Percentiles rank a stretch among this genome's conserved stretches.
These are phyloP conservation scores for Graphilbum ipis-grandicollis DNA, from an alignment of 2,329 filamentous ascomycete genomes.

Conservation along the genomic window DNA sequence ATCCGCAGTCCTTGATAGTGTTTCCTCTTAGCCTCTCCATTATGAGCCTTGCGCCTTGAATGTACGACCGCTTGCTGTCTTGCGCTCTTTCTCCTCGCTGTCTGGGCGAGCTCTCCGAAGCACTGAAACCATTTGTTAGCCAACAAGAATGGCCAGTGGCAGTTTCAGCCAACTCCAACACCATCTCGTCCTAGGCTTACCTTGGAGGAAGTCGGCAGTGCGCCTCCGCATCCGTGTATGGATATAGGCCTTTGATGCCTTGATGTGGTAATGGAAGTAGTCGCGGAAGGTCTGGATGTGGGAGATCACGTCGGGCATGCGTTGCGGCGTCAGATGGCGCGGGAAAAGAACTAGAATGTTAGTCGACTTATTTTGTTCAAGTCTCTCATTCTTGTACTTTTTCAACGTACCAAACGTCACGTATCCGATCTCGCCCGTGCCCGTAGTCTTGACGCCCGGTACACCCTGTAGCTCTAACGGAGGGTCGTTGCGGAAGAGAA, in stretches of 20 bases:
- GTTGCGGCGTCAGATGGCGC: conserved; percentile 76
- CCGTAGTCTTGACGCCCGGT: conserved; percentile 59
- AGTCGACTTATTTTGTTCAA: no score
- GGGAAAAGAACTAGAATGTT: conserved; percentile 95
- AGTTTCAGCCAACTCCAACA: no score
- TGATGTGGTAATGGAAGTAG: conserved; percentile 99
- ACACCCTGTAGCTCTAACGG: conserved; percentile 81
- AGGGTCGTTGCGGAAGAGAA: conserved; percentile 87
- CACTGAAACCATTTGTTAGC: conserved; percentile 43
- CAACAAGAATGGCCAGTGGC: background rate
- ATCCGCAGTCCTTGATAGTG: background rate
- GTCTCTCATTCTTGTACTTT: no score
- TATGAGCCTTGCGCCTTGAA: conserved; percentile 38
- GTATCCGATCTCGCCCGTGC: conserved; percentile 81
- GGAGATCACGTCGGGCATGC: conserved; percentile 88
- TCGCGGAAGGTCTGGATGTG: conserved; percentile 99
- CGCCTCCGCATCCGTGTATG: conserved; percentile 95
- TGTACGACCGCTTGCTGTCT: conserved; percentile 90
- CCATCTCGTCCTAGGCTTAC: conserved; percentile 28
- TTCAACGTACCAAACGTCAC: conserved; percentile 99
- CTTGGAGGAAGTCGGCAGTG: conserved; percentile 96
- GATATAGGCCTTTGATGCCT: conserved; percentile 97
- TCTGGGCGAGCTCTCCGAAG: conserved; percentile 88
- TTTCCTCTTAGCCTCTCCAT: no score
- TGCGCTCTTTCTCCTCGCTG: conserved; percentile 91